phyloP scores from a whole-genome alignment of 257 asterid genomes.

The Primulina huaijiensis region DNA sequence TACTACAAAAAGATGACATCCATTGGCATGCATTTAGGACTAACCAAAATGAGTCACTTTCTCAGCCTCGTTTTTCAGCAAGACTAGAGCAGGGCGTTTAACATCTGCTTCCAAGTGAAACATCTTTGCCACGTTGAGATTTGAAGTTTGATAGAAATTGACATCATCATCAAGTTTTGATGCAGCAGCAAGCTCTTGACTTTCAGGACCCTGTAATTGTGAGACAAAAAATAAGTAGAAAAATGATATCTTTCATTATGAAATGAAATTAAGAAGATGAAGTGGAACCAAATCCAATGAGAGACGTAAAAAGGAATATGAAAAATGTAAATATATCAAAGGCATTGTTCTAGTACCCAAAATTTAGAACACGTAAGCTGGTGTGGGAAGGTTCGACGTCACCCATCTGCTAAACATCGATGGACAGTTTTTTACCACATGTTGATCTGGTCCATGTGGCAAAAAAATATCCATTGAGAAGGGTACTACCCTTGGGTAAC shows the following conservation, averaged over 20 bases:
- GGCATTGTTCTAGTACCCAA: background rate
- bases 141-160: constrained; percentile 76
- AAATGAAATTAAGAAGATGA: background rate
- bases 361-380: background rate
- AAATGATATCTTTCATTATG: background rate
- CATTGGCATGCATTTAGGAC: constrained; percentile 25
- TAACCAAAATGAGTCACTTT: constrained; percentile 71
- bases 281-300: background rate
- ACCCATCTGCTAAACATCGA: background rate
- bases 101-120: constrained; percentile 72
- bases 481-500: background rate
- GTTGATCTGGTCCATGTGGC: background rate
- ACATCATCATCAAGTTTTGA: constrained; percentile 81
- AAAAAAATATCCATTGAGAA: background rate
- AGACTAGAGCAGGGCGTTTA: constrained; percentile 77
- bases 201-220: constrained; percentile 62
- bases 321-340: background rate
- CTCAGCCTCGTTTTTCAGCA: constrained; percentile 82
- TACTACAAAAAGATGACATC: constrained; percentile 18
- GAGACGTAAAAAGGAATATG: background rate
- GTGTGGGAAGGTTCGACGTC: background rate
- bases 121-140: constrained; percentile 69
- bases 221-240: constrained; percentile 7
- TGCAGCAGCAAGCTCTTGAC: constrained; percentile 75
- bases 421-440: background rate